Evolutionary conservation across 2,329 filamentous ascomycete genomes (phyloP), one percentile per base, ranked within the genome.

Genomic region (Periconia sp.): DNA sequence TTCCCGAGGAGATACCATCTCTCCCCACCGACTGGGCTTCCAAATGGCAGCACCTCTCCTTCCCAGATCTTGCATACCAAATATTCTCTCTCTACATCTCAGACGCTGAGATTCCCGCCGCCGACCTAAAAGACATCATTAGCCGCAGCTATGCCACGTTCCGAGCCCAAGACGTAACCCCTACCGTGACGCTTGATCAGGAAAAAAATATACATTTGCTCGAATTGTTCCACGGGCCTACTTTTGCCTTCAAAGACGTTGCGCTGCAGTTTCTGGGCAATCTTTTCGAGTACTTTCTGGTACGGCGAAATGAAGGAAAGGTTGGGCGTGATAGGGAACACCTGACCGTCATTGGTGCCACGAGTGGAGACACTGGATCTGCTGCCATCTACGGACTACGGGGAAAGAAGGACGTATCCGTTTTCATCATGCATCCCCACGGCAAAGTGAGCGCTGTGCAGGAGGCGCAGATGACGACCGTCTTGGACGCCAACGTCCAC

Each of bases 401-500:
- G 47, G 92, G 92, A 50, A 97, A 97, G 85, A 92, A 96, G 77
- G 94, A 99, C 81, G 90, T 97, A 15, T 95, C 91, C 0, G 90
- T 97, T 49, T 94, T 96, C 78, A 97, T 99, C 71, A 83, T 97
- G 66, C 89, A 93, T 74, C 94, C 94, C 23, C 90, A 94, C 74
- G 93, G 92, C 57, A 89, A 91, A 62, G 89, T 97, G 58, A 92
- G 88, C 71, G 90, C 92, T 14, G 89, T 97, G 53, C 94, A 97
- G 75, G 91, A 97, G 75, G 89, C 90, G 5, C 94, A 97, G 78
- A 97, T 97, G 94, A 97, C 92, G 0, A 97, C 93, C 0, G 90
- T 94, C 27, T 79, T 91, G 41, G 94, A 97, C 72, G 78, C 83
- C 54, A 97, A 97, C 70, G 92, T 97, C 33, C 91, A 97, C 81